Evolutionary conservation across 106 monocot species (phyloP), one percentile per base, ranked within the genome.

Genomic region (Acorus calamus): DNA sequence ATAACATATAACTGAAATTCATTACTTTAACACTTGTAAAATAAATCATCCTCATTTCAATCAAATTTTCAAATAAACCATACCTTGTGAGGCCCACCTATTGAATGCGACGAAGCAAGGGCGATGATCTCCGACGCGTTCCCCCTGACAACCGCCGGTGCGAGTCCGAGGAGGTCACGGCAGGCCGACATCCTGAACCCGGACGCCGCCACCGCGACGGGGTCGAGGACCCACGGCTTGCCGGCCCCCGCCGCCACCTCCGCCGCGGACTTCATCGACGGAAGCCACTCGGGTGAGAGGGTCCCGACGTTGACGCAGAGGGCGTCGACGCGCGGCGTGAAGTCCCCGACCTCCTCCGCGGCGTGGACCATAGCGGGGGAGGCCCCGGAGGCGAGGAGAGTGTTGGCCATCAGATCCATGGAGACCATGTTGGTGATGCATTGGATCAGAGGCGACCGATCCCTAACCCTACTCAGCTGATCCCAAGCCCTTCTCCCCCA

Each of bases 391-490:
- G 94, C 86, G 61, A 94, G 83, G 64, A 94, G 83, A n/a, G 53
- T 62, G 81, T 94, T 94, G 61, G 94, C 94, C 12, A 74, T 72
- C 14, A 94, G 47, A 63, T 94, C 94, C 94, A 94, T 94, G 73
- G 94, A 89, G 44, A 94, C 89, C 49, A 83, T 65, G 76, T 94
- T 94, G 62, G 93, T 89, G 65, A 94, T 89, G 79, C 89, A 94
- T 64, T 94, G 93, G 52, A 94, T 73, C 12, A 94, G 74, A 3
- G 89, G 89, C 2, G 83, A 58, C 2, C 81, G 78, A 2, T 63
- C 14, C 6, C 93, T 80, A 42, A 94, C 72, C 44, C 14, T 53
- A 14, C 58, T 28, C 28, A 94, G 78, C 53, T 81, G 81, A 11
- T 58, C 70, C 93, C 86, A 89, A 9, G 81, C 78, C 8, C 59